Conservation (phyloP, 305 asterid genomes). For the Rubia peregrina region DNA sequence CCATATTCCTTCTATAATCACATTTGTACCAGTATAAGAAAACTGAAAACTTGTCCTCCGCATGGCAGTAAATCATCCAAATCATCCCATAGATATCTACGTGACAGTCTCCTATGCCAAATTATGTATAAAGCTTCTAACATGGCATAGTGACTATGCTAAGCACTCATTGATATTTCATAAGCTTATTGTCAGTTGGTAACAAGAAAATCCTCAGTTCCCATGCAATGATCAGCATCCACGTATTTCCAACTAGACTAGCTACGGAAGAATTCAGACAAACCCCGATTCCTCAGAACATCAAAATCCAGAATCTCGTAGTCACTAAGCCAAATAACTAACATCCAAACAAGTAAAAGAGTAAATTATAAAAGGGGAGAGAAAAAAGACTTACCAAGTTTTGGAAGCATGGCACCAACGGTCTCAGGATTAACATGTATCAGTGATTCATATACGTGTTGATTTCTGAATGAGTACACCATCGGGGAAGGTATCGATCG, state of each 20-base stretch:
- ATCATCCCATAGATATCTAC: constrained; percentile 4
- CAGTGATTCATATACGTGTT: constrained; percentile 67
- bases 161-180: neutral
- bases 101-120: neutral
- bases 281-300: neutral
- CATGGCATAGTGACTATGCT: neutral
- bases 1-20: neutral
- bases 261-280: neutral
- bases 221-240: neutral
- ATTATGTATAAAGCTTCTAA: neutral
- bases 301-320: neutral
- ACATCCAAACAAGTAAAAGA: neutral
- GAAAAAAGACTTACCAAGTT: constrained; percentile 48
- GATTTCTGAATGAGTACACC: constrained; percentile 74
- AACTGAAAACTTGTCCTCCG: neutral
- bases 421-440: constrained; percentile 68
- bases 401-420: constrained; percentile 90
- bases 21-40: neutral
- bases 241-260: neutral
- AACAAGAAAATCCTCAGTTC: neutral
- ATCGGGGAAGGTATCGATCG: constrained; percentile 68
- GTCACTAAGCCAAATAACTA: constrained; percentile 4
- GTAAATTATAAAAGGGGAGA: neutral
- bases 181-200: neutral
- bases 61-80: neutral